Evolutionary conservation across 371 early-diverging fungal species (phyloP).

Genomic region (Syncephalastrum monosporum): DNA sequence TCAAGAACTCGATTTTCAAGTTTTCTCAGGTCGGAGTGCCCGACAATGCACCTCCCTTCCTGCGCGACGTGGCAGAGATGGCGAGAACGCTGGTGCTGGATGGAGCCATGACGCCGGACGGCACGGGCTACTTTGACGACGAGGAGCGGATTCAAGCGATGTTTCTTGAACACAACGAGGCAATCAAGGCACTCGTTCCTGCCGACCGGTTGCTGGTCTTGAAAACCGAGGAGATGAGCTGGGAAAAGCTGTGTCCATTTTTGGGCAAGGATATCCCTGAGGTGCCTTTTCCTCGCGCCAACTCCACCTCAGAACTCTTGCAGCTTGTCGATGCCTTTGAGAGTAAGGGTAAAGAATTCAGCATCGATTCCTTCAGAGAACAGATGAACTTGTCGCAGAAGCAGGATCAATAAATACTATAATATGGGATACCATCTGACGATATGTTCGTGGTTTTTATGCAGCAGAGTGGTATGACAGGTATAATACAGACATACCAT

Average conservation of each 20-base stretch:
- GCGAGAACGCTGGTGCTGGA: constrained; percentile 8
- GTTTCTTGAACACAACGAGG: constrained; percentile 19
- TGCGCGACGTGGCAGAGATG: constrained; percentile 5
- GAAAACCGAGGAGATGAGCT: constrained; percentile 9
- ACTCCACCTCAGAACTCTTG: constrained; percentile 8
- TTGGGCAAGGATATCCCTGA: constrained; percentile 13
- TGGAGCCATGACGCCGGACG: constrained; percentile 12
- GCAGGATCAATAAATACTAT: no score
- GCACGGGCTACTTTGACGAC: constrained; percentile 12
- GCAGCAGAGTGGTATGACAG: no score
- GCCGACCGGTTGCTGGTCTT: constrained; percentile 17
- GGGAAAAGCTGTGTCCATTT: constrained; percentile 14
- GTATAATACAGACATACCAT: no score
- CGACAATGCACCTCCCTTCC: no score
- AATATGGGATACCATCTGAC: no score
- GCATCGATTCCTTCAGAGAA: no score
- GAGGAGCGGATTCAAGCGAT: constrained; percentile 17
- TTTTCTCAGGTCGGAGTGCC: no score
- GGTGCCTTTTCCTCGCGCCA: constrained; percentile 11
- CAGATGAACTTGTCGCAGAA: no score
- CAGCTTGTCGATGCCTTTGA: no score
- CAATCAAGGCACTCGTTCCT: constrained; percentile 13
- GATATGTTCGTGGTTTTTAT: no score
- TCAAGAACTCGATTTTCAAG: constrained; percentile 19
- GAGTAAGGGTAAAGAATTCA: no score